A percentile compares a stretch with the other conserved stretches of the same genome.
Conservation (phyloP, 169 alveolate genomes). For the Cystoisospora suis region DNA sequence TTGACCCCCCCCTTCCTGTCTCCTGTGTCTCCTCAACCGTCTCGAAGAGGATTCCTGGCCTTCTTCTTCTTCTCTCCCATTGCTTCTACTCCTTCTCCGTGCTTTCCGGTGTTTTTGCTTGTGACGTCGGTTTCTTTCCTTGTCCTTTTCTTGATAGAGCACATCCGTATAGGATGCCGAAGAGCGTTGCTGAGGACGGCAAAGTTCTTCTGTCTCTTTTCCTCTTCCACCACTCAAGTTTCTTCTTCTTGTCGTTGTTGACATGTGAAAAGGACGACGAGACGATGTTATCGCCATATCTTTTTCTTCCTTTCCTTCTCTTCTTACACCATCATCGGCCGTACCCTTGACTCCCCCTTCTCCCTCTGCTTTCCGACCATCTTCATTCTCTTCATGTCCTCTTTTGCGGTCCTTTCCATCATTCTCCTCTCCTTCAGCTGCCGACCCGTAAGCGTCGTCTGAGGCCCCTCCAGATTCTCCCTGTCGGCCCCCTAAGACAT, state of each 20-base stretch:
- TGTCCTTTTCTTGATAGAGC: neutral
- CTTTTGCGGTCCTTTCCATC: neutral
- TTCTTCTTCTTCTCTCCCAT: neutral
- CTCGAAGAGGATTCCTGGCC: too few relatives aligned
- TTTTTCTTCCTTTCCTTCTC: neutral
- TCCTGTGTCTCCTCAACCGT: too few relatives aligned
- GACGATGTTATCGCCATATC: neutral
- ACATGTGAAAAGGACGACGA: neutral
- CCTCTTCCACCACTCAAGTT: too few relatives aligned
- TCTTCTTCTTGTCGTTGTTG: neutral
- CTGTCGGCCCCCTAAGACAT: too few relatives aligned
- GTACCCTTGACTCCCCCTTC: neutral
- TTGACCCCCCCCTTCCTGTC: too few relatives aligned
- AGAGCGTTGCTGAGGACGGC: too few relatives aligned
- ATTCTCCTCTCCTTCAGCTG: neutral
- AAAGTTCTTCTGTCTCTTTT: too few relatives aligned
- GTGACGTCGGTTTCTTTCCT: neutral
- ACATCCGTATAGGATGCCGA: too few relatives aligned
- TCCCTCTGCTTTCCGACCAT: neutral
- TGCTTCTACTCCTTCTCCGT: neutral
- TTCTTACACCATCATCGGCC: neutral
- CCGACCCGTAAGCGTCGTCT: neutral
- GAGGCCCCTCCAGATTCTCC: too few relatives aligned
- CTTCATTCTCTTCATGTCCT: neutral
- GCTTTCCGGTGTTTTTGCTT: neutral